Evolutionary conservation across 2,329 filamentous ascomycete species (phyloP), one percentile per base, ranked within the genome.

Genomic region (Grosmannia serpens): DNA sequence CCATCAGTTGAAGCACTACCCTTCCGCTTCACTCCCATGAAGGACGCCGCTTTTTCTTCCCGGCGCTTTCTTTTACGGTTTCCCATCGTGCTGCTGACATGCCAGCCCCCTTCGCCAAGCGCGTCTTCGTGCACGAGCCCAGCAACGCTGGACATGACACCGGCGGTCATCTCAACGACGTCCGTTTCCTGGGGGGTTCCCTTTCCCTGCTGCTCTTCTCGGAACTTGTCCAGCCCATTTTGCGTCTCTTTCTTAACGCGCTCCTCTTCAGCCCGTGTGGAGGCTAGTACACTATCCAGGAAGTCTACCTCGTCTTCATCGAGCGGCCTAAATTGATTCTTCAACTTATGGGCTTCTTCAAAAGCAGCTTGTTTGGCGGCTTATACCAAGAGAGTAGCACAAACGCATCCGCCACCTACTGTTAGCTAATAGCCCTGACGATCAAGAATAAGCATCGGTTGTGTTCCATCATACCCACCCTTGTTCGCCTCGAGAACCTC

Each of bases 401-500:
- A 44, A 6, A 44, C 20, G 22, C 41, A 44, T 44, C 41, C 31
- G 31, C 6, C 31, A 33, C 9, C 2, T 6, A 33, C 33, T 7
- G 33, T 46, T 47, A 58, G 47, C 24, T 8, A 9, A 29, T 5
- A 5, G 10, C 8, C 22, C 22, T 29, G 15, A 22, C 31, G 3
- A 8, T 6, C 4, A 4, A 11, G 20, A 20, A 3, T 24, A 22
- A 8, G 11, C 15, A 13, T 27, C 24, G 29, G 17, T 17, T 9
- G 20, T 20, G 41, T 9, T n/a, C 41, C n/a, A 9, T 8, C n/a
- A 50, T 17, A 47, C 35, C 9, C 59, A 87, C 85, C 86, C 82
- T 91, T 92, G 71, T 94, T 94, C 50, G 86, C 88, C 72, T 92
- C 86, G 56, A 94, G 71, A 2, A 88, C 78, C 50, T 91, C 89